Evolutionary conservation across 2,329 filamentous ascomycete genomes (phyloP).

Genomic region (Lasiodiplodia hormozganensis): DNA sequence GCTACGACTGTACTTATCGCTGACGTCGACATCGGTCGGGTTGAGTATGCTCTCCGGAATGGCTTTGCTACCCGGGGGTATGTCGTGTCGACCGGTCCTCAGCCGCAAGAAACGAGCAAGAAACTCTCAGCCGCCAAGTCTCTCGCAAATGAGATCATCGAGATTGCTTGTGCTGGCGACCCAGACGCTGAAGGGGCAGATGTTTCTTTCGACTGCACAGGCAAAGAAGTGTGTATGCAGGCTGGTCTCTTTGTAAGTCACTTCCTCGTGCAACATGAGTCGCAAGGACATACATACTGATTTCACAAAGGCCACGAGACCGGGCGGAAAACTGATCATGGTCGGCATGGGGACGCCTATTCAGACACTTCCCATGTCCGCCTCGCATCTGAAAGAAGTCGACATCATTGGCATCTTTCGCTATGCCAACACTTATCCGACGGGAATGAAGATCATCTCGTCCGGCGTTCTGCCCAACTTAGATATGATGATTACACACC

Average conservation of each 20-base stretch:
- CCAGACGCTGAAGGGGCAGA: slow-evolving; percentile 49
- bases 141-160: slow-evolving; percentile 44
- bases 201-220: slow-evolving; percentile 51
- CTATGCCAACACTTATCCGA: slow-evolving; percentile 62
- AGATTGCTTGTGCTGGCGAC: slow-evolving; percentile 46
- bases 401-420: slow-evolving; percentile 65
- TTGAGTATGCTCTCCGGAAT: slow-evolving; percentile 48
- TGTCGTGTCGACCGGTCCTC: slow-evolving; percentile 33
- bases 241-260: slow-evolving; percentile 49
- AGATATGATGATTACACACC: slow-evolving; percentile 62
- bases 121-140: slow-evolving; percentile 45
- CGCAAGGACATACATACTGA: not conserved
- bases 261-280: no score
- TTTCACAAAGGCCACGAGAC: slow-evolving; percentile 45
- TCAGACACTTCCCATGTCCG: slow-evolving; percentile 61
- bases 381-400: slow-evolving; percentile 62
- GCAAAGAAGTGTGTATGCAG: slow-evolving; percentile 52
- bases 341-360: slow-evolving; percentile 65
- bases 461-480: slow-evolving; percentile 58
- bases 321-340: slow-evolving; percentile 61
- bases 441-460: slow-evolving; percentile 60
- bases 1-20: slow-evolving; percentile 51
- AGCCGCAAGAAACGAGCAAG: slow-evolving; percentile 29
- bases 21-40: slow-evolving; percentile 48
- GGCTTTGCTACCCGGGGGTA: slow-evolving; percentile 48